A percentile compares a stretch with the other conserved stretches of the same genome.
phyloP scores from a whole-genome alignment of 1,284 basidiomycete species.

The Ustilago xerochloae region DNA sequence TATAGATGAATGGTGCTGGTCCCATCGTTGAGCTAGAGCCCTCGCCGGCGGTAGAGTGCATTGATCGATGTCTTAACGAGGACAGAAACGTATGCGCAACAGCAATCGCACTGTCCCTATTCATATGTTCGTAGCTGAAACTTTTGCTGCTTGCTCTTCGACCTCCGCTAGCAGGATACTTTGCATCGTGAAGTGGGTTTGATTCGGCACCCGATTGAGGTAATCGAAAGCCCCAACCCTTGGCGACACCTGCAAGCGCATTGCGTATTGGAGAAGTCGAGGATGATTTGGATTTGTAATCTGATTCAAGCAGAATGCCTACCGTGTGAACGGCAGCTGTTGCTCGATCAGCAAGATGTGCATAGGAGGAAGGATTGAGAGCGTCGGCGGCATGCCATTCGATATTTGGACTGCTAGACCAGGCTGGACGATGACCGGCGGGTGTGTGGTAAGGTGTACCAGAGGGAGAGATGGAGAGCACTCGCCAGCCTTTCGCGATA shows the following conservation, averaged over 20 bases:
- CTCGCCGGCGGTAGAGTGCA: conserved; percentile 1
- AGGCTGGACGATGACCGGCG: conserved; percentile 87
- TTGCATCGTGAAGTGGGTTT: conserved; percentile 60
- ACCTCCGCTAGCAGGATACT: conserved; percentile 21
- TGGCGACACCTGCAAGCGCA: conserved; percentile 53
- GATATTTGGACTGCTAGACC: conserved; percentile 73
- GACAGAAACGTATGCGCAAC: conserved; percentile 69
- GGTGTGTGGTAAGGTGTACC: conserved; percentile 86
- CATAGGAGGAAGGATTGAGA: conserved; percentile 83
- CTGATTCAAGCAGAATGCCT: conserved; percentile 86
- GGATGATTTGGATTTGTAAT: conserved; percentile 76
- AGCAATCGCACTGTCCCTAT: conserved; percentile 75
- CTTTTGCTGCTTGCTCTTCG: background rate
- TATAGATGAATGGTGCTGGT: conserved; percentile 81
- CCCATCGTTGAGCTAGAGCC: background rate
- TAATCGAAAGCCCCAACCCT: conserved; percentile 68
- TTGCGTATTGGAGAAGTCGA: conserved; percentile 30
- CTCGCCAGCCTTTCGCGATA: conserved; percentile 82
- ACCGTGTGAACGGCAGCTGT: conserved; percentile 91
- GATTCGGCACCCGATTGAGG: conserved; percentile 52
- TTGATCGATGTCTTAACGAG: conserved; percentile 65
- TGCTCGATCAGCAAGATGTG: conserved; percentile 75
- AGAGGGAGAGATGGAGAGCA: conserved; percentile 88
- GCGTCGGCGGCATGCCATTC: conserved; percentile 64
- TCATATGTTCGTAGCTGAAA: conserved; percentile 79